Base-by-base conservation (phyloP, 139 green algal genomes). In the Volvox africanus region DNA sequence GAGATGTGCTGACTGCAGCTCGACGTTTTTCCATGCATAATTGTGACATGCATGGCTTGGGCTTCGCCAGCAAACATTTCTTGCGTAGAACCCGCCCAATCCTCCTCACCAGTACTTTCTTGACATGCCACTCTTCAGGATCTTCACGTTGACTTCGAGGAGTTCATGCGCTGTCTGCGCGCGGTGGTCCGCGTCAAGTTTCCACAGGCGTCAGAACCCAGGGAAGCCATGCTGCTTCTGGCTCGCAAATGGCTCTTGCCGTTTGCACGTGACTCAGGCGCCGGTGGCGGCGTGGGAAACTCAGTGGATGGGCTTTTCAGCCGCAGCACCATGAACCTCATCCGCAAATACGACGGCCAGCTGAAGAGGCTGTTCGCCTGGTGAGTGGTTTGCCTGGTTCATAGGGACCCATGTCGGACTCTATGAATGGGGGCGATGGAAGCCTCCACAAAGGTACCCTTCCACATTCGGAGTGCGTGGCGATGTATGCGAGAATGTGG, bases 281-380 rank as follows among this genome's bases (percentile, higher is more conserved):
- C 37, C 5, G 65, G 33, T 71, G 37, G 37, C 24, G 83, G 83
- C 22, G 37, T 55, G 65, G 44, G 84, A 37, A 35, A 80, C 73
- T 84, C 50, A 14, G 73, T 84, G 69, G 73, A 90, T 19, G 77
- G 76, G 9, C 61, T 91, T 26, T 91, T 86, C 55, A 79, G 33
- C 76, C 87, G 87, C 76, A 62, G 50, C 76, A 86, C 76, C 33
- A 80, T 91, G 71, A 86, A 91, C 87, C 76, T 91, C 61, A n/a
- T 91, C 21, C 75, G 87, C 14, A 80, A 44, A 26, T 86, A 86
- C 61, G 87, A 91, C 76, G 26, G 33, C 1, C 76, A 80, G 76
- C 87, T 91, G 55, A 91, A 91, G 76, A 67, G 68, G 76, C 61
- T 91, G 50, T 91, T 86, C 61, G 87, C 76, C 0, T 91, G 87